Evolutionary conservation across 345 rosid species (phyloP), one percentile per base, ranked within the genome.

Genomic region (Clarkia xantiana): DNA sequence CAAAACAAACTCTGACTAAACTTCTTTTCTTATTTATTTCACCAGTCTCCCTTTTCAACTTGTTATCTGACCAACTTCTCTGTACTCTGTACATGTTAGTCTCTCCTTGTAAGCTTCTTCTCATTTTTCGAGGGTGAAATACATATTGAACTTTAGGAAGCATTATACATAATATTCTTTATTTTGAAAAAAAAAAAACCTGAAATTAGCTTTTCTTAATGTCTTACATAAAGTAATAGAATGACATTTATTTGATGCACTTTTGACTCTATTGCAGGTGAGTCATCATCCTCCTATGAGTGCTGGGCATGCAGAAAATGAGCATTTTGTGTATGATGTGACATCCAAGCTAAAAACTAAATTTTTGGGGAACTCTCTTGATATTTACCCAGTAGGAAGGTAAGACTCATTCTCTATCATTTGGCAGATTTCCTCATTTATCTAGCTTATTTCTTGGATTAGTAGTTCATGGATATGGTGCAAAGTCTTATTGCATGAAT

Each of bases 201-300:
- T 10, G 36, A 29, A 29, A 29, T 3, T 10, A 29, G 36, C 36
- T 29, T 29, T 29, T 29, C 36, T 29, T 29, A 29, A 29, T 29
- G 36, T 29, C 8, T 29, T 29, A 29, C 36, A 29, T 29, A 29
- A 29, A 5, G 9, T 29, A 10, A 3, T 29, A 47, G 51, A 47
- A 47, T 29, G 12, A 4, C 36, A 47, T 47, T 29, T 7, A 20
- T 20, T 25, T 14, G 39, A 15, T n/a, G 14, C 12, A 9, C 10
- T 20, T 48, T 10, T 50, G 36, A 49, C 17, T 22, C 25, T 45
- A 3, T 77, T 60, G 64, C 72, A 85, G 97, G 94, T 89, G 18
- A 70, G 90, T 61, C 97, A 89, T 75, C 90, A 89, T 61, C 97
- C 97, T 45, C 97, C 97, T 18, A 80, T 85, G 67, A 80, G 97